Evolutionary conservation across 2,329 filamentous ascomycete species (phyloP).

Genomic region (Fusarium sublunatum): DNA sequence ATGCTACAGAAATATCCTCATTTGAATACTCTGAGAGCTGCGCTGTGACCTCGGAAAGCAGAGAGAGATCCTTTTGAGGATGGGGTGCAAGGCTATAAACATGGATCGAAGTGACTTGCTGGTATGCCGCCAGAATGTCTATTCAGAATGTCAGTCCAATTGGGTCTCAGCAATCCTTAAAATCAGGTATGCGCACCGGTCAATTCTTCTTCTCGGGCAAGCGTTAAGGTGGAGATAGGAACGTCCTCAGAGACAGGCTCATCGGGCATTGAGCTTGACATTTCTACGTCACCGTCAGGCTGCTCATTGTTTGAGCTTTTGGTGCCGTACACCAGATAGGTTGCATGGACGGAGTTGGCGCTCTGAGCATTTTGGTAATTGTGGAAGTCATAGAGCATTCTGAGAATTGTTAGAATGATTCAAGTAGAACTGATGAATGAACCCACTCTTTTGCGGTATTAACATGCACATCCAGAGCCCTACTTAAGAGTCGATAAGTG

Average conservation of each 20-base stretch:
- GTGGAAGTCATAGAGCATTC: conserved; percentile 92
- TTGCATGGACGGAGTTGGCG: conserved; percentile 82
- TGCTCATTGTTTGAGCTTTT: conserved; percentile 58
- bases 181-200: conserved; percentile 57
- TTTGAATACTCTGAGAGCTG: conserved; percentile 67
- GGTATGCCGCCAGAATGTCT: conserved; percentile 76
- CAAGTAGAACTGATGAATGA: neutral
- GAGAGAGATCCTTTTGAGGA: conserved; percentile 74
- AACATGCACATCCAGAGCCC: conserved; percentile 84
- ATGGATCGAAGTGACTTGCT: conserved; percentile 81
- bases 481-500: conserved; percentile 86
- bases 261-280: conserved; percentile 73
- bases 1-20: conserved; percentile 69
- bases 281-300: conserved; percentile 74
- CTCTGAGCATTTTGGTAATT: conserved; percentile 84
- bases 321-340: conserved; percentile 85
- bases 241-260: conserved; percentile 61
- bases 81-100: conserved; percentile 85
- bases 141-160: conserved; percentile 26
- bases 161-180: neutral
- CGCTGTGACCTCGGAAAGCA: conserved; percentile 76
- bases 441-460: conserved; percentile 88
- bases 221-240: conserved; percentile 68
- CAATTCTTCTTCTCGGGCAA: conserved; percentile 79
- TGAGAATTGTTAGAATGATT: conserved; percentile 53